Evolutionary conservation across 139 green algal species (phyloP), one percentile per base, ranked within the genome.

Genomic region (Chlamydomonas sphaeroides): DNA sequence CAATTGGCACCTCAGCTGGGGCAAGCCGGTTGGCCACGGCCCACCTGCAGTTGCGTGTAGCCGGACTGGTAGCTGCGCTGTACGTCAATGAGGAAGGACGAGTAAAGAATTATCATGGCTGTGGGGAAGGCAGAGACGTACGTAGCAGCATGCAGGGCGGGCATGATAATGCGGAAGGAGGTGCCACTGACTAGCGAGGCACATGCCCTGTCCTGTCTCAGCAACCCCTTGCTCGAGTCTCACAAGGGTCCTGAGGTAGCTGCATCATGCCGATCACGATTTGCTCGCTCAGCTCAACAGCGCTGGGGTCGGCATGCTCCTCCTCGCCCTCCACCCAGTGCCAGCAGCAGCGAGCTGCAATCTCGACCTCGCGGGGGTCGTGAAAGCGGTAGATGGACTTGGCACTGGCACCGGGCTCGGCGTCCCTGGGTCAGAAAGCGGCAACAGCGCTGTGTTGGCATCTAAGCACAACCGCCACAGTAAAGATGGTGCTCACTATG

Each of bases 51-150:
- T 51, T 84, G 78, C 35, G 78, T 69, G 53, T 84, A 84, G 1
- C 78, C 78, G 0, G 62, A 77, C 77, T 82, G 75, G 62, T 82
- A 82, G 75, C 75, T 72, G n/a, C 61, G 45, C 45, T 83, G 62
- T 28, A 84, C 79, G 14, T 85, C 79, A 7, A 85, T 85, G 51
- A 85, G 79, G 67, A 85, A 85, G 51, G 53, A 72, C 17, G 53
- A 42, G 56, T 85, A 68, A 2, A 85, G 66, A 17, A 85, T 42
- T 28, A 69, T 77, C 66, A 84, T 77, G 3, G 49, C 57, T 72
- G 62, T 20, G 5, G 38, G 18, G 39, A n/a, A n/a, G n/a, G n/a
- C n/a, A n/a, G n/a, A n/a, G n/a, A n/a, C n/a, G n/a, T n/a, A n/a
- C n/a, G n/a, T n/a, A n/a, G n/a, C n/a, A n/a, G n/a, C n/a, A n/a